Evolutionary conservation across 2,329 filamentous ascomycete genomes (phyloP), one percentile per base, ranked within the genome.

Genomic region (Pseudogymnoascus sp.): DNA sequence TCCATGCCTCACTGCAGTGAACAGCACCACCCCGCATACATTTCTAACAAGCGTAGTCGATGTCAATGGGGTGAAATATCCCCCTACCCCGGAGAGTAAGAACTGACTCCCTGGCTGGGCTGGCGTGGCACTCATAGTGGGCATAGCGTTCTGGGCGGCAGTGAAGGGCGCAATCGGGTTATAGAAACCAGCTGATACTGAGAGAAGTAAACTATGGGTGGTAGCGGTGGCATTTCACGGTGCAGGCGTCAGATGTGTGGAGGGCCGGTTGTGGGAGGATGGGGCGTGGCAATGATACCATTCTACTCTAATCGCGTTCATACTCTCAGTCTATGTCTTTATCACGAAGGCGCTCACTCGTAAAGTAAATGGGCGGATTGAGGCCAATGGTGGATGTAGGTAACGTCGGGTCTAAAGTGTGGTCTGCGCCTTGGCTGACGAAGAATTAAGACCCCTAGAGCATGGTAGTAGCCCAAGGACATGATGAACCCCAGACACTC

Each of bases 31-130:
- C 21, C 13, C 26, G 3, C 8, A 54, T 33, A 54, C 58, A 33
- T 29, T 86, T 83, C 70, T 74, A 75, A 64, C 69, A 69, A 0
- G 79, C 79, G 67, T 17, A 59, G 75, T 81, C 63, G 77, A 80
- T 67, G 75, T 75, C 58, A 75, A 78, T 24, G 80, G 79, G 36
- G 77, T 78, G 64, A 66, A 77, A 66, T 84, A 83, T 66, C 81
- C 82, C 36, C 81, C 81, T n/a, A 80, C 75, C 74, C 78, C 74
- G 13, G 72, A 36, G 21, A 64, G 64, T 17, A 60, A 44, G 36
- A 29, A 61, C n/a, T 70, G 65, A 65, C 61, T 67, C 17, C 61
- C 62, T 36, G 63, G 61, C 4, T 29, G 50, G 47, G 17, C 37
- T 24, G 61, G 50, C 15, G 59, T 37, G 5, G 41, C 40, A 58